Conservation (phyloP, 768 basidiomycete genomes). For the Stropharia rugosoannulata region DNA sequence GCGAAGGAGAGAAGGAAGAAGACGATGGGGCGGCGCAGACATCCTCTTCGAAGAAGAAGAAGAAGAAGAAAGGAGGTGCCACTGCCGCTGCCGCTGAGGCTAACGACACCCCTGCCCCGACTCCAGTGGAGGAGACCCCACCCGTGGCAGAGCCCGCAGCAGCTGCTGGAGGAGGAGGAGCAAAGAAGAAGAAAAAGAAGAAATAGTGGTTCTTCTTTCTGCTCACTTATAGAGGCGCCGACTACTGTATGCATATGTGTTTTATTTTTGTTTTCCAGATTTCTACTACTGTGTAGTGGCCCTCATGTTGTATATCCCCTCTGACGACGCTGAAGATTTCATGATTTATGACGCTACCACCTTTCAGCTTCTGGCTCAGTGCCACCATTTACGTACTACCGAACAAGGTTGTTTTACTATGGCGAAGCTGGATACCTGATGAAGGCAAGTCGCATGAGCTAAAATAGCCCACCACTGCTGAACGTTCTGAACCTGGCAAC, state of each 20-base stretch:
- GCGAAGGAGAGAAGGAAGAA: not conserved
- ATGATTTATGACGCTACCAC: too few species aligned
- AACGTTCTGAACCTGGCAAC: too few species aligned
- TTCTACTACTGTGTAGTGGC: not conserved
- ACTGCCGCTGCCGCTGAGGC: not conserved
- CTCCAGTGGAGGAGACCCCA: constrained; percentile 7
- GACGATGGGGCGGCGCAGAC: not conserved
- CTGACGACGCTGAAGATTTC: not conserved
- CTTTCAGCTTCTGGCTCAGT: too few species aligned
- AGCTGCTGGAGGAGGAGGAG: constrained; percentile 4
- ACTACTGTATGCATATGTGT: not conserved
- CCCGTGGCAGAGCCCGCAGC: not conserved
- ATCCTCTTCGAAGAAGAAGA: constrained; percentile 1
- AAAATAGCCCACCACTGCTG: too few species aligned
- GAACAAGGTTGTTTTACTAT: too few species aligned
- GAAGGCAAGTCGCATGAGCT: too few species aligned
- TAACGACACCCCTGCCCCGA: not conserved
- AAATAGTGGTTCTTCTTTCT: constrained; percentile 6
- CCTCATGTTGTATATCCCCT: not conserved
- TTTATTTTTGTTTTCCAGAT: not conserved
- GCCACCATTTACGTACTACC: too few species aligned
- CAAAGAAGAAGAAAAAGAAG: constrained; percentile 18
- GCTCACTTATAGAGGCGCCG: not conserved
- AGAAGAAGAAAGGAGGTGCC: constrained; percentile 7
- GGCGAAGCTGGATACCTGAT: too few species aligned